These are phyloP conservation scores for Verticillium nubilum DNA, from an alignment of 2,329 filamentous ascomycete species.

Conservation along the genomic window DNA sequence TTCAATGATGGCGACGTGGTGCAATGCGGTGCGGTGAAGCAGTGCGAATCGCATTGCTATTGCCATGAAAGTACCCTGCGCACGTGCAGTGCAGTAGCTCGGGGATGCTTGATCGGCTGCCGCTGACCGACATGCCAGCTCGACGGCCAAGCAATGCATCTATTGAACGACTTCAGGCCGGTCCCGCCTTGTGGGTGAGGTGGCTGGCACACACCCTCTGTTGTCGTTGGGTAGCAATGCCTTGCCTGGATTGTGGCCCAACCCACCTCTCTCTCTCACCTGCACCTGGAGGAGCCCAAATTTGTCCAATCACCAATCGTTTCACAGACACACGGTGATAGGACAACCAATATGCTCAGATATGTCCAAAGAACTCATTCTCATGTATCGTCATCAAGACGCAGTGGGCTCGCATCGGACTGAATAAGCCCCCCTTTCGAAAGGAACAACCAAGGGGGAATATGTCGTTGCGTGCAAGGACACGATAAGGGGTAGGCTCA, in stretches of 20 bases:
- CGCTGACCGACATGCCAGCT: background rate
- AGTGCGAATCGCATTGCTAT: background rate
- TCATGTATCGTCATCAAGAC: background rate
- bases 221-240: slow-evolving; percentile 32
- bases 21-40: background rate
- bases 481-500: background rate
- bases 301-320: slow-evolving; percentile 8
- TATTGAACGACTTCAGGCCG: background rate
- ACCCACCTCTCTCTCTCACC: slow-evolving; percentile 20
- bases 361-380: background rate
- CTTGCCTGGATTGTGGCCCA: slow-evolving; percentile 29
- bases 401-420: background rate
- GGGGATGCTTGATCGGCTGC: background rate
- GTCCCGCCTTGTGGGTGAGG: background rate
- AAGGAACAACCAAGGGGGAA: background rate
- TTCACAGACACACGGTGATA: slow-evolving; percentile 6
- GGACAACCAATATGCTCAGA: background rate
- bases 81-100: background rate
- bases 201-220: slow-evolving; percentile 8
- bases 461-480: background rate
- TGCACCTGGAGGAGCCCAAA: slow-evolving; percentile 2
- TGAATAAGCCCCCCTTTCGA: background rate
- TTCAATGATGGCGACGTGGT: background rate
- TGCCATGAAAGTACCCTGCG: background rate
- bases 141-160: background rate